A percentile compares a stretch with the other conserved stretches of the same genome.
Evolutionary conservation across 1,284 basidiomycete genomes (phyloP).

Genomic region (Microbotryomycetes sp.): DNA sequence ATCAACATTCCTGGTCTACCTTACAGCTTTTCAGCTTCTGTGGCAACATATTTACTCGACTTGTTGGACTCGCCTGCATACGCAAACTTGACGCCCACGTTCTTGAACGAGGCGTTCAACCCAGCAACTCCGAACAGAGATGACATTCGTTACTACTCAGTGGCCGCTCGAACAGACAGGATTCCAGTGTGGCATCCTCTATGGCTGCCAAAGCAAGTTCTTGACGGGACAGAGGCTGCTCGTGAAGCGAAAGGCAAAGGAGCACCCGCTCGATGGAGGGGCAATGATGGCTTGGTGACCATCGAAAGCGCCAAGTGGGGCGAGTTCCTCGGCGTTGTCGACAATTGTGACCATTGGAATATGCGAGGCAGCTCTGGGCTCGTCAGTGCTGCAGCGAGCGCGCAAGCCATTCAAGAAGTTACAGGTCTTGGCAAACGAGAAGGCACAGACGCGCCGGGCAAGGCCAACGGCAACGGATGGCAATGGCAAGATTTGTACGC

Average conservation of each 20-base stretch:
- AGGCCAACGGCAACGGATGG: slow-evolving; percentile 15
- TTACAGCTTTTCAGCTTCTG: slow-evolving; percentile 60
- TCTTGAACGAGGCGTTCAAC: slow-evolving; percentile 82
- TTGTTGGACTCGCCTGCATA: slow-evolving; percentile 96
- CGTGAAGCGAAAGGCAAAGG: slow-evolving; percentile 51
- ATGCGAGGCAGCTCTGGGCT: slow-evolving; percentile 67
- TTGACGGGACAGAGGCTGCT: slow-evolving; percentile 61
- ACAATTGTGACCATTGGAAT: slow-evolving; percentile 95
- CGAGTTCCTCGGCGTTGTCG: slow-evolving; percentile 78
- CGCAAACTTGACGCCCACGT: slow-evolving; percentile 82
- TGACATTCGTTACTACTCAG: slow-evolving; percentile 82
- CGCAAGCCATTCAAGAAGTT: slow-evolving; percentile 22
- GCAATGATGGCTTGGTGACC: slow-evolving; percentile 91
- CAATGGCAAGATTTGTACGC: slow-evolving; percentile 34
- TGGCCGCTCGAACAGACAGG: slow-evolving; percentile 68
- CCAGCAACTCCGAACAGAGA: slow-evolving; percentile 74
- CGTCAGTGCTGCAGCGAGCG: slow-evolving; percentile 34
- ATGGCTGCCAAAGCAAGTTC: slow-evolving; percentile 90
- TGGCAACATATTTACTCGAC: slow-evolving; percentile 82
- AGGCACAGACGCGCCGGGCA: slow-evolving; percentile 14
- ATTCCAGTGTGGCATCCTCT: slow-evolving; percentile 87
- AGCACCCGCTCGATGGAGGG: slow-evolving; percentile 55
- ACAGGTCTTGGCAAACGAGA: slow-evolving; percentile 9
- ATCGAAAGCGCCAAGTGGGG: slow-evolving; percentile 87
- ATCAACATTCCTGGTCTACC: slow-evolving; percentile 29